Percentiles rank a stretch among this genome's conserved stretches.
These are phyloP conservation scores for Solanum hybrid DNA, from an alignment of 305 asterid species.

Conservation along the genomic window DNA sequence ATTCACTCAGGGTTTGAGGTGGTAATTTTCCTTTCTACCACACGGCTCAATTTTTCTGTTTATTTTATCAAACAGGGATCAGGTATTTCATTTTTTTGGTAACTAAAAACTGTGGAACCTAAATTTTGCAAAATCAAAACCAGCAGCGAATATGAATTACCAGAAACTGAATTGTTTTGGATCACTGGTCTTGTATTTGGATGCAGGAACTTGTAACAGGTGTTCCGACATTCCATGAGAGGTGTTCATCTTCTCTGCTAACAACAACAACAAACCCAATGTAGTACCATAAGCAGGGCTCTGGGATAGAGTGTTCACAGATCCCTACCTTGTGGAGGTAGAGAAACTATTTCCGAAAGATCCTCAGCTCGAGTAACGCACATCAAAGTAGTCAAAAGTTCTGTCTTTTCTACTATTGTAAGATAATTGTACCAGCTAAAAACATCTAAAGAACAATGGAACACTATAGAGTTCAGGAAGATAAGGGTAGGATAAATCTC, in stretches of 20 bases:
- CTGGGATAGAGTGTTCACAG: background rate
- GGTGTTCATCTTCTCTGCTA: constrained; percentile 8
- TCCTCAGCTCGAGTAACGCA: background rate
- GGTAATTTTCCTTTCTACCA: background rate
- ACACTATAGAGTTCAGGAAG: background rate
- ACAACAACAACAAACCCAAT: background rate
- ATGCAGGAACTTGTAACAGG: constrained; percentile 90
- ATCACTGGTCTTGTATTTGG: constrained; percentile 16
- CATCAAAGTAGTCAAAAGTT: constrained; percentile 1
- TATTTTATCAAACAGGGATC: background rate
- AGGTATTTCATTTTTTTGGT: background rate
- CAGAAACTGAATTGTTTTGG: background rate
- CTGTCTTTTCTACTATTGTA: constrained; percentile 70
- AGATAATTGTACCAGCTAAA: constrained; percentile 16
- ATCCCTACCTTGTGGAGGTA: background rate
- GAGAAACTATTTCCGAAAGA: background rate
- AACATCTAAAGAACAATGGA: background rate
- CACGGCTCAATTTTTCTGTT: background rate
- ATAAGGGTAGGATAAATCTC: background rate
- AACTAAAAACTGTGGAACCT: background rate
- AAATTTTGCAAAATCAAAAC: background rate
- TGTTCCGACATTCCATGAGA: constrained; percentile 81
- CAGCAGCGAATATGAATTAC: background rate
- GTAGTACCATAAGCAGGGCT: background rate
- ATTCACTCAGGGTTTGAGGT: background rate